Conservation (phyloP, 495 filamentous ascomycete genomes). For the Penicillium simplicissimum region DNA sequence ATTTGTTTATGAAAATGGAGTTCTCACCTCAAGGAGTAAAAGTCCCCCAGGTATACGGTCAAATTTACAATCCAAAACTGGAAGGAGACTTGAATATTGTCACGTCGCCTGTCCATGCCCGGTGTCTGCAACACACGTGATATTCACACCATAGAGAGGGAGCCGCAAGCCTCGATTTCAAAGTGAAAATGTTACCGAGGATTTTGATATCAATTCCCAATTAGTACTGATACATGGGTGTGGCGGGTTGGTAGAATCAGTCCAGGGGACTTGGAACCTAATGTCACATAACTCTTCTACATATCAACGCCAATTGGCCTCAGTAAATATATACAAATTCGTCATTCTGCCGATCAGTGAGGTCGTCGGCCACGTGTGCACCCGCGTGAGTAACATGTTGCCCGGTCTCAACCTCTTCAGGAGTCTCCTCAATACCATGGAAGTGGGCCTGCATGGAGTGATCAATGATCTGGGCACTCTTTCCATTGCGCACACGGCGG, state of each 20-base stretch:
- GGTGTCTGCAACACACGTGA: background rate
- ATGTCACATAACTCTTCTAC: too few relatives aligned
- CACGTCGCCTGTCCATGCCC: background rate
- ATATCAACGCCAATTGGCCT: too few relatives aligned
- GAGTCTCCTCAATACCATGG: constrained; percentile 26
- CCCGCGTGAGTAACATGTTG: constrained; percentile 30
- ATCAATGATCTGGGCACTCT: constrained; percentile 56
- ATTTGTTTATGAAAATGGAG: too few relatives aligned
- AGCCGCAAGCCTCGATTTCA: background rate
- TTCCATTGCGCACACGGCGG: constrained; percentile 56
- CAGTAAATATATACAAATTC: constrained; percentile 66
- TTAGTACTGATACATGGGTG: too few relatives aligned
- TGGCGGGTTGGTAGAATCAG: too few relatives aligned
- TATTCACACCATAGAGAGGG: background rate
- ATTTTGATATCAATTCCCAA: too few relatives aligned
- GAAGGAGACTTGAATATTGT: background rate
- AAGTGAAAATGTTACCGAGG: too few relatives aligned
- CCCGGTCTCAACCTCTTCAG: constrained; percentile 18
- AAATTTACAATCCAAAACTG: background rate
- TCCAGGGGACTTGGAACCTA: too few relatives aligned
- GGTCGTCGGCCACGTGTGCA: constrained; percentile 50
- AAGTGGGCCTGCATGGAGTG: constrained; percentile 52
- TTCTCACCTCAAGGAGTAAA: too few relatives aligned
- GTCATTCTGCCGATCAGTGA: constrained; percentile 65
- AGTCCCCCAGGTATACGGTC: too few relatives aligned